Conservation (phyloP, 192 early-diverging fungal genomes). For the Kickxella alabastrina region DNA sequence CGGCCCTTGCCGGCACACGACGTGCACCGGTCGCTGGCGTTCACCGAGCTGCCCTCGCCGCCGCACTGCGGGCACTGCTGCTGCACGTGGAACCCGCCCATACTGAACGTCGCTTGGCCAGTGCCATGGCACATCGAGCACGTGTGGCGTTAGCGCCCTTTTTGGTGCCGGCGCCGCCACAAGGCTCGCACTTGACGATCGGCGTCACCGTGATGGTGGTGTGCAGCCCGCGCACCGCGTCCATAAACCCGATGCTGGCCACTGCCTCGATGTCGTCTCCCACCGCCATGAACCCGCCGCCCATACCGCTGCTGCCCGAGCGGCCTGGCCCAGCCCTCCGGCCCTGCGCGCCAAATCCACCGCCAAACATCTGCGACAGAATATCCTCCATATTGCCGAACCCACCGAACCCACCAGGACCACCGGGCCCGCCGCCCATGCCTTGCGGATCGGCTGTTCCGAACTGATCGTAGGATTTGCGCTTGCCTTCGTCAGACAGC, state of each 20-base stretch:
- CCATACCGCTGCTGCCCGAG: slow-evolving; percentile 20
- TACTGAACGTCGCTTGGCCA: slow-evolving; percentile 74
- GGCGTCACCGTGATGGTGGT: slow-evolving; percentile 63
- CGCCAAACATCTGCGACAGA: slow-evolving; percentile 73
- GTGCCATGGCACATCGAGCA: slow-evolving; percentile 80
- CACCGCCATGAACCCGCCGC: slow-evolving; percentile 27
- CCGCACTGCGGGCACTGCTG: slow-evolving; percentile 79
- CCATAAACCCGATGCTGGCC: slow-evolving; percentile 81
- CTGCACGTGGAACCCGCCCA: slow-evolving; percentile 90
- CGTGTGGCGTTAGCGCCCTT: slow-evolving; percentile 61
- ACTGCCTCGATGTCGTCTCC: slow-evolving; percentile 66
- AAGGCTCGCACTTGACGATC: slow-evolving; percentile 71
- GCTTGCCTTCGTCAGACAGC: slow-evolving; percentile 88
- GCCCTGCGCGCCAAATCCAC: slow-evolving; percentile 46
- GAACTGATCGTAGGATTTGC: slow-evolving; percentile 88
- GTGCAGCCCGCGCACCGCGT: slow-evolving; percentile 76
- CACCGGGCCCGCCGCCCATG: slow-evolving; percentile 34
- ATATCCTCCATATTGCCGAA: slow-evolving; percentile 59
- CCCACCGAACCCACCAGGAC: slow-evolving; percentile 52
- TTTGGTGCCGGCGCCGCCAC: slow-evolving; percentile 78
- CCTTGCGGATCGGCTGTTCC: slow-evolving; percentile 58
- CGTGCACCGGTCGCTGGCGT: slow-evolving; percentile 62
- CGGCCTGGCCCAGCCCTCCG: slow-evolving; percentile 26
- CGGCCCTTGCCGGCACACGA: slow-evolving; percentile 79
- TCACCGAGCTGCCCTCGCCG: slow-evolving; percentile 73